Evolutionary conservation across 192 early-diverging fungal genomes (phyloP).

Genomic region (Entomortierella parvispora): DNA sequence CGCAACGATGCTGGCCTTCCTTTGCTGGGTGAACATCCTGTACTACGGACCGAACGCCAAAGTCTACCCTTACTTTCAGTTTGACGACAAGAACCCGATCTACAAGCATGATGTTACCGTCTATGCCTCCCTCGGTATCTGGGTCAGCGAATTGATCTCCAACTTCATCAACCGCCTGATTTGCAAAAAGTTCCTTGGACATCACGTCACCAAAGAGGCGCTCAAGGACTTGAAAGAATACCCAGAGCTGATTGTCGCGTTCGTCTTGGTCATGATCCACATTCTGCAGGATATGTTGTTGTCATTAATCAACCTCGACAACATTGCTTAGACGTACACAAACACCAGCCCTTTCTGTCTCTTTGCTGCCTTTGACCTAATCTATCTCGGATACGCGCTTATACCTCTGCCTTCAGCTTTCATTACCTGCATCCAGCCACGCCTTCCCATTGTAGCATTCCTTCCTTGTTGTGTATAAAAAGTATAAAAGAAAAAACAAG

Average conservation of each 20-base stretch:
- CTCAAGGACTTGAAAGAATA: constrained; percentile 73
- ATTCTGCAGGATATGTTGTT: constrained; percentile 79
- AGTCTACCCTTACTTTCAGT: constrained; percentile 77
- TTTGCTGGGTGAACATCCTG: constrained; percentile 75
- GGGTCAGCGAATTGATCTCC: constrained; percentile 73
- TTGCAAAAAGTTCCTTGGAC: constrained; percentile 64
- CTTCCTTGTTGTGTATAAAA: too few species aligned
- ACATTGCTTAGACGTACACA: constrained; percentile 55
- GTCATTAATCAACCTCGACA: constrained; percentile 67
- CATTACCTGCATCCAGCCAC: too few species aligned
- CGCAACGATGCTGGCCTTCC: constrained; percentile 79
- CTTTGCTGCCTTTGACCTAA: too few species aligned
- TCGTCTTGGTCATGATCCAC: constrained; percentile 76
- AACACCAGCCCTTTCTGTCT: too few species aligned
- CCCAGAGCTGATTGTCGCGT: constrained; percentile 72
- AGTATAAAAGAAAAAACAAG: neutral
- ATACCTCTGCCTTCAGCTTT: too few species aligned
- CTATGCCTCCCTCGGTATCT: constrained; percentile 67
- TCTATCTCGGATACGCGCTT: too few species aligned
- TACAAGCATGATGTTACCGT: constrained; percentile 70
- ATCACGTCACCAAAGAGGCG: constrained; percentile 71
- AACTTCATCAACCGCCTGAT: constrained; percentile 70
- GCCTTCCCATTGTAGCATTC: neutral
- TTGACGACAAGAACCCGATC: constrained; percentile 60
- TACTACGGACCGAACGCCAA: constrained; percentile 75